Percentiles rank a stretch among this genome's conserved stretches.
phyloP scores from a whole-genome alignment of 805 yeast species.

The Myxozyma kluyveri region DNA sequence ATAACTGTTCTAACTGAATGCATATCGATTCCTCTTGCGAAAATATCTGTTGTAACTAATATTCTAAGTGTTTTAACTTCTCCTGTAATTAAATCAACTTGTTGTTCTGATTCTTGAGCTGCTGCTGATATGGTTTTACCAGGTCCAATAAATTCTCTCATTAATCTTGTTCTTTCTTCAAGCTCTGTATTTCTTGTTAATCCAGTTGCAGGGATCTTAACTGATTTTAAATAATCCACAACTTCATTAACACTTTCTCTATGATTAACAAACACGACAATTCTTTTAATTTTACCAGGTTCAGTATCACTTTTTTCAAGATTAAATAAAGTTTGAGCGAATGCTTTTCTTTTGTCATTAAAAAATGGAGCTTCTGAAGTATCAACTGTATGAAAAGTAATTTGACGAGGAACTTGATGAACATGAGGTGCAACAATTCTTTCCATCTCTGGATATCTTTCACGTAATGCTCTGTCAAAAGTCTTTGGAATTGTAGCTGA shows the following conservation, averaged over 20 bases:
- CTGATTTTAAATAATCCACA: constrained; percentile 52
- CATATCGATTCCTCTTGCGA: constrained; percentile 89
- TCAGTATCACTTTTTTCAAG: constrained; percentile 83
- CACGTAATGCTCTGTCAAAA: constrained; percentile 60
- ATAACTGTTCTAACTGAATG: constrained; percentile 76
- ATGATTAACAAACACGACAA: constrained; percentile 79
- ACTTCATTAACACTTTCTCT: constrained; percentile 61
- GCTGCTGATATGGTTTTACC: not conserved
- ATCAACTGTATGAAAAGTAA: constrained; percentile 72
- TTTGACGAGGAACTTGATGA: constrained; percentile 76
- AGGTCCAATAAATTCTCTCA: constrained; percentile 50
- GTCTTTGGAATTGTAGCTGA: constrained; percentile 87
- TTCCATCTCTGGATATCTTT: constrained; percentile 61
- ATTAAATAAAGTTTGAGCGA: constrained; percentile 85
- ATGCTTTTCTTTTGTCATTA: constrained; percentile 77
- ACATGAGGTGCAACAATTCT: constrained; percentile 75
- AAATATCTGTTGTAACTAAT: constrained; percentile 80
- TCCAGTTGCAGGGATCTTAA: constrained; percentile 60
- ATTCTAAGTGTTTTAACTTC: constrained; percentile 49
- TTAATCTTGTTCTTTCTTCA: constrained; percentile 56
- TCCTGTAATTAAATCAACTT: not conserved
- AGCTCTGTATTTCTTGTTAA: constrained; percentile 64
- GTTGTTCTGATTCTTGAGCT: not conserved
- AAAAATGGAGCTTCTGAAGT: constrained; percentile 75
- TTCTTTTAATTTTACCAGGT: constrained; percentile 68